Evolutionary conservation across 2,329 filamentous ascomycete species (phyloP), one percentile per base, ranked within the genome.

Genomic region (Epichloe elymi): DNA sequence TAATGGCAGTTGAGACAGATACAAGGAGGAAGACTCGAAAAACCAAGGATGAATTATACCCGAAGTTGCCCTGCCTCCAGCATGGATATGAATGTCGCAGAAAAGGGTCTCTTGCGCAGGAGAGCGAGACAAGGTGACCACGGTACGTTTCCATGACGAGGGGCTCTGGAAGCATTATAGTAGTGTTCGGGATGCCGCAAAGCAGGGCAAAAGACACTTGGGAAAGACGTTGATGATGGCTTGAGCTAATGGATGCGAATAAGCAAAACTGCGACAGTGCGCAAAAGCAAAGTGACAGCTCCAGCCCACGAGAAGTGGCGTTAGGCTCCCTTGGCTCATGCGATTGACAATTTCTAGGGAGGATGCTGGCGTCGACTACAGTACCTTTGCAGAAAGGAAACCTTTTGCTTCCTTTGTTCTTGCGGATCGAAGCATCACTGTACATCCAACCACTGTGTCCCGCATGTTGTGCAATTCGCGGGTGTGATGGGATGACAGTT

Each of bases 281-380:
- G 20, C 47, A 50, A 54, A 54, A 54, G 53, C 44, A 54, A 54
- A 50, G 39, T 46, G 37, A 36, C 44, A 46, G 42, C 42, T 44
- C 19, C 33, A n/a, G 15, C 35, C 42, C 46, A 51, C 36, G 42
- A 39, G 30, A 43, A 36, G 46, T 36, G 36, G 26, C 51, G 46
- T 36, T 41, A 49, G 39, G 26, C 42, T 30, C 42, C 40, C 26
- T 47, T 36, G 41, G 15, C 30, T 45, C 35, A 39, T 35, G 42
- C 26, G 38, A 20, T 20, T 33, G 35, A 17, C 20, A 40, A 39
- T 39, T 20, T n/a, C 35, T 40, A 23, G 35, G 48, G 33, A 45
- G 48, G 33, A 45, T 42, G 20, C 26, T 23, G 30, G 19, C 14
- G 30, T 36, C 14, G 39, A 19, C 10, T 49, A 15, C 41, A 26